Evolutionary conservation across 495 filamentous ascomycete genomes (phyloP).

Genomic region (Xylaria grammica): DNA sequence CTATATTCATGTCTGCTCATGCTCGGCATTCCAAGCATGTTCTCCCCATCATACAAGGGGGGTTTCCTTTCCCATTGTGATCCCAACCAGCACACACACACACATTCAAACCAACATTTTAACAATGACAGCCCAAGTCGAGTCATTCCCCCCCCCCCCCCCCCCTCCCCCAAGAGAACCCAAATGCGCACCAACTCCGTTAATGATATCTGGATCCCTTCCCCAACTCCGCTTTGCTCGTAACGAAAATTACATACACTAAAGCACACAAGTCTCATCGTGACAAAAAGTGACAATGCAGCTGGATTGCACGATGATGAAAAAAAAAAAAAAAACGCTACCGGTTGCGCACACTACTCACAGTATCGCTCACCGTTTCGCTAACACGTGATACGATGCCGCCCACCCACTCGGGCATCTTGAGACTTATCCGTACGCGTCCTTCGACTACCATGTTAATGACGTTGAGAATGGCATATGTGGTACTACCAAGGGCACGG

Average conservation of each 20-base stretch:
- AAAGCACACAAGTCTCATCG: too few species aligned
- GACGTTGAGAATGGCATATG: slow-evolving; percentile 81
- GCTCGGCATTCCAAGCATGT: slow-evolving; percentile 2
- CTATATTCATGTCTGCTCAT: not conserved
- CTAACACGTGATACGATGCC: slow-evolving; percentile 47
- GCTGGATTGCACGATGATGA: not conserved
- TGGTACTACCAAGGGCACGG: slow-evolving; percentile 77
- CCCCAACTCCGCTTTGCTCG: slow-evolving; percentile 12
- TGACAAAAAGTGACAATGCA: not conserved
- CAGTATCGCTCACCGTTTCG: slow-evolving; percentile 47
- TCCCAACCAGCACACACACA: not conserved
- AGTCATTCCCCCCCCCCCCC: not conserved
- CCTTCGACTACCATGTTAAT: slow-evolving; percentile 88
- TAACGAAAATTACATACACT: not conserved
- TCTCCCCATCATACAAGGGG: not conserved
- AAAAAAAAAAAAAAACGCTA: not conserved
- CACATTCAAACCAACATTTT: slow-evolving; percentile 3
- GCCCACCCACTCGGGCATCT: slow-evolving; percentile 53
- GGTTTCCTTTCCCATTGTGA: not conserved
- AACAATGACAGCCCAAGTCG: slow-evolving; percentile 4
- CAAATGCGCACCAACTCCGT: slow-evolving; percentile 10
- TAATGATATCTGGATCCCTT: slow-evolving; percentile 6
- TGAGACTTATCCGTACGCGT: slow-evolving; percentile 66
- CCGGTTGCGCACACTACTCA: slow-evolving; percentile 40
- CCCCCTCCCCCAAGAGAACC: not conserved